Base-by-base conservation (phyloP, 306 rosid species). In the Pyrus bretschneideri region DNA sequence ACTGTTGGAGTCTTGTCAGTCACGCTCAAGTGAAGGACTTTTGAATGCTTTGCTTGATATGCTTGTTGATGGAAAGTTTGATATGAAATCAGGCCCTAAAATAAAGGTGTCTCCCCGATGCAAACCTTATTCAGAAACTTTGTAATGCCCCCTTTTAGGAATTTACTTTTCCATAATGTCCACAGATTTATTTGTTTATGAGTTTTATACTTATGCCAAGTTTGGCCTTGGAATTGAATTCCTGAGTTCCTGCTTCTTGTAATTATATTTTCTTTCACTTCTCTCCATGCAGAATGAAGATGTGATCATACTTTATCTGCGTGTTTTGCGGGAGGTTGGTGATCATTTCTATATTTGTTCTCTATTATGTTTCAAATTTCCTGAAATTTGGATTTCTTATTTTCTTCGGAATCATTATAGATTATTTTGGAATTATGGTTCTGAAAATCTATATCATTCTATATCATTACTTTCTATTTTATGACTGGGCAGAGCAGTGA, bases 401-500 rank as follows among this genome's bases (percentile, higher is more conserved):
- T 55, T 4, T n/a, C 64, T 59, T 27, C 13, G 1, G 25, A 59
- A 59, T 59, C 64, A 59, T 59, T 23, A 59, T 30, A 18, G 3
- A 44, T 40, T 33, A 42, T 22, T 65, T 74, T 70, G 42, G 44
- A 70, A 30, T 45, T 66, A 69, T 64, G 40, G 52, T 61, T 81
- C 42, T 81, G 75, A 77, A 83, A 30, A 83, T 25, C 73, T 30
- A 72, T 82, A 81, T 65, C 75, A 64, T 83, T 72, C 72, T 66
- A 67, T 76, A 72, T 79, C 59, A 72, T 84, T 88, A 77, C 80
- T 85, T 81, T 79, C 80, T 79, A 78, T 88, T 79, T 90, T 90
- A 80, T 88, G 88, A 85, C 74, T 87, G 98, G 98, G 97, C 98
- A 95, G 98, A 95, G 97, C 97, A 95, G 97, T 87, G 97, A 89